Evolutionary conservation across 352 stramenopile species (phyloP).

Genomic region (Phytophthora parvispora): DNA sequence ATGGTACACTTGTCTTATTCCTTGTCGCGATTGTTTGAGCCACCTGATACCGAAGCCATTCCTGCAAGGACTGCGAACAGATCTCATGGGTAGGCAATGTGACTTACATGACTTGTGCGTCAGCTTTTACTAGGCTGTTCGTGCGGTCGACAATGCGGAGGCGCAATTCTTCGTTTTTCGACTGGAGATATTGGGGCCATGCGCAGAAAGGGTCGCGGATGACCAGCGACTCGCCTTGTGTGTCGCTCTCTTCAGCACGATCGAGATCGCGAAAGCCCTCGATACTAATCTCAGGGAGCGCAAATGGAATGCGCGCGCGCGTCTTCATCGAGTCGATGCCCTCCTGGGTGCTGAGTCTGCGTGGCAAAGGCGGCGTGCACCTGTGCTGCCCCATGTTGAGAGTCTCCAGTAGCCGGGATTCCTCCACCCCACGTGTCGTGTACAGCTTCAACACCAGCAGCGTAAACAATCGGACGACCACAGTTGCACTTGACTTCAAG

Average conservation of each 20-base stretch:
- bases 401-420: neutral
- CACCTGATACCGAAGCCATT: slow-evolving; percentile 15
- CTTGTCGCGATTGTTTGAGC: neutral
- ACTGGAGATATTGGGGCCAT: slow-evolving; percentile 14
- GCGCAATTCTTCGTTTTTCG: slow-evolving; percentile 9
- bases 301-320: neutral
- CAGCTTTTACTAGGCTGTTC: neutral
- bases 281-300: neutral
- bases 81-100: neutral
- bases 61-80: neutral
- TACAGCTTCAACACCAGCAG: neutral
- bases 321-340: neutral
- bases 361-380: neutral
- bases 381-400: neutral
- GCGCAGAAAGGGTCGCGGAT: slow-evolving; percentile 1
- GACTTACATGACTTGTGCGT: slow-evolving; percentile 9
- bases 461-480: slow-evolving; percentile 33
- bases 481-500: slow-evolving; percentile 37
- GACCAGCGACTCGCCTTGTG: neutral
- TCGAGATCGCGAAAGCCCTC: neutral
- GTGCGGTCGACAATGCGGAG: neutral
- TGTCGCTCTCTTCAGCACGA: neutral
- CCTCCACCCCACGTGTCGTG: neutral
- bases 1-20: neutral
- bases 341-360: neutral